Percentiles rank a stretch among this genome's conserved stretches.
phyloP scores from a whole-genome alignment of 106 monocot species.

The Chionographis japonica region DNA sequence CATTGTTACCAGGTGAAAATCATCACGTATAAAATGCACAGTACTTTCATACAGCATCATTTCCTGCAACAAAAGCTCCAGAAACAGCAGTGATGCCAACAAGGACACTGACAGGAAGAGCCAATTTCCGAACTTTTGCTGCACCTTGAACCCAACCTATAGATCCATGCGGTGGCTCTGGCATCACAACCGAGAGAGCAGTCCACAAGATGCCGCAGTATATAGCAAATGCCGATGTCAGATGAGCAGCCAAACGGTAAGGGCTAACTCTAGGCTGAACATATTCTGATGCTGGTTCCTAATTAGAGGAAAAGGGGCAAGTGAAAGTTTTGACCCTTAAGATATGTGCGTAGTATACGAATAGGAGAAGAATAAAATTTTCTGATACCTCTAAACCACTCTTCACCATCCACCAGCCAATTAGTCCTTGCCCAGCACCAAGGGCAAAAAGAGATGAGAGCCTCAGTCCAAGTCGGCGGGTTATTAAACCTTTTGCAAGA shows the following conservation, averaged over 20 bases:
- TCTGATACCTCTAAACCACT: slow-evolving; percentile 84
- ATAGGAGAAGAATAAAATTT: not conserved
- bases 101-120: slow-evolving; percentile 62
- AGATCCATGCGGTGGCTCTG: slow-evolving; percentile 78
- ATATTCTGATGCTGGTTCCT: slow-evolving; percentile 95
- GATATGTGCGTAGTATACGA: not conserved
- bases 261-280: slow-evolving; percentile 98
- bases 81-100: slow-evolving; percentile 91
- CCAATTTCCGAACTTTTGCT: slow-evolving; percentile 63
- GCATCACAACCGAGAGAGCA: slow-evolving; percentile 91
- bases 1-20: not conserved
- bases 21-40: not conserved
- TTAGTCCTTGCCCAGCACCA: slow-evolving; percentile 84
- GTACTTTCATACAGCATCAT: slow-evolving; percentile 77
- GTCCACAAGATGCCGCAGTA: slow-evolving; percentile 95
- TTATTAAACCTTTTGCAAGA: slow-evolving; percentile 77
- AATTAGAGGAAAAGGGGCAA: not conserved
- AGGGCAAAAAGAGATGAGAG: slow-evolving; percentile 83
- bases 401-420: slow-evolving; percentile 99
- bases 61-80: slow-evolving; percentile 99
- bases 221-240: slow-evolving; percentile 92
- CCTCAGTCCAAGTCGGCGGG: slow-evolving; percentile 76
- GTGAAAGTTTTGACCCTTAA: not conserved
- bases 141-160: slow-evolving; percentile 72
- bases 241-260: slow-evolving; percentile 90